phyloP scores from a whole-genome alignment of 139 green algal genomes.

The Edaphochlamys debaryana region DNA sequence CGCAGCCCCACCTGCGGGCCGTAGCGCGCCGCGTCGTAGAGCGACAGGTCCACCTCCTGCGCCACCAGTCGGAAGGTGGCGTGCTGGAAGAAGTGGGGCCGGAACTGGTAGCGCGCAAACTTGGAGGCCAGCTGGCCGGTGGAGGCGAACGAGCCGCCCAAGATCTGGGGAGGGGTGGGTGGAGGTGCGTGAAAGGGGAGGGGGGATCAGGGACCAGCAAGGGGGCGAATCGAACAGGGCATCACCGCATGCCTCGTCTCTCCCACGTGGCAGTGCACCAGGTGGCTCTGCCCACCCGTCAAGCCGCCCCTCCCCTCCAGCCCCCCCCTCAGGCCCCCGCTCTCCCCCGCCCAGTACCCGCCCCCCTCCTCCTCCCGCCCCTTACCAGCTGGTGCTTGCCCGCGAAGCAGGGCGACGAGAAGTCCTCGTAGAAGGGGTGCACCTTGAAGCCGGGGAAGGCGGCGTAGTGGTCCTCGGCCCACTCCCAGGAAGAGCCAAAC shows the following conservation, averaged over 20 bases:
- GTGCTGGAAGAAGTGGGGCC: slow-evolving; percentile 85
- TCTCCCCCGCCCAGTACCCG: not conserved
- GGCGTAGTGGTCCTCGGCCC: slow-evolving; percentile 76
- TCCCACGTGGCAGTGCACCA: too few relatives aligned
- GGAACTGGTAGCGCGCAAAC: slow-evolving; percentile 86
- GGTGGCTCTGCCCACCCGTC: too few relatives aligned
- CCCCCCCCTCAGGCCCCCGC: not conserved
- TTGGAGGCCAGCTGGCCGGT: slow-evolving; percentile 78
- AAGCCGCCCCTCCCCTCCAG: too few relatives aligned
- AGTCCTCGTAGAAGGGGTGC: slow-evolving; percentile 84
- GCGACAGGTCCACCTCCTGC: slow-evolving; percentile 16
- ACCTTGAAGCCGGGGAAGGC: slow-evolving; percentile 70
- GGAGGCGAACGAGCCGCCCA: slow-evolving; percentile 82
- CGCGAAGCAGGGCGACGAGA: slow-evolving; percentile 79
- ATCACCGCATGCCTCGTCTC: too few relatives aligned
- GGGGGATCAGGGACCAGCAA: too few relatives aligned
- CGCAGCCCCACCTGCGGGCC: too few relatives aligned
- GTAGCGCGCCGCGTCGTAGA: slow-evolving; percentile 37
- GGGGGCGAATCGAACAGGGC: too few relatives aligned
- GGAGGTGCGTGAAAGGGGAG: not conserved
- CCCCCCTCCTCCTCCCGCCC: not conserved
- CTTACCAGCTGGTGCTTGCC: slow-evolving; percentile 77
- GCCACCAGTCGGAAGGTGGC: slow-evolving; percentile 68
- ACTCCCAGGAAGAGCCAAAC: slow-evolving; percentile 64
- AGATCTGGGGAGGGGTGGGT: slow-evolving; percentile 54